Evolutionary conservation across 2,329 filamentous ascomycete genomes (phyloP).

Genomic region (Paecilomyces niveus): DNA sequence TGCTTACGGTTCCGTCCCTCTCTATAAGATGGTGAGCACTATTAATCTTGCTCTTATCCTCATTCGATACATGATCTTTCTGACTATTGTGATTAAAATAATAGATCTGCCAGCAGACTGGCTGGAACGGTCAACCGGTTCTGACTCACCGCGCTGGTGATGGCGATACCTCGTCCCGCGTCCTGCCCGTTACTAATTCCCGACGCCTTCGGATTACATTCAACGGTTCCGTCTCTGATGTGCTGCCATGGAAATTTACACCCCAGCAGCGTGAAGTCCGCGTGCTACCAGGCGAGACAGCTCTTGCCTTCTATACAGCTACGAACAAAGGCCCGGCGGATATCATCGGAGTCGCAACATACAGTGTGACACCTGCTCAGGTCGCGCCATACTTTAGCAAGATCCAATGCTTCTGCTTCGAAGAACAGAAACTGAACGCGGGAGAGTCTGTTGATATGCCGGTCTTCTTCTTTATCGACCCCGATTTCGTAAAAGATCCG

Average conservation of each 20-base stretch:
- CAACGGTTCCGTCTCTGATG: slow-evolving; percentile 88
- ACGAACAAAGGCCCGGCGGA: slow-evolving; percentile 85
- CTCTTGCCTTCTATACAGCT: slow-evolving; percentile 93
- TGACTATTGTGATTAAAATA: not conserved
- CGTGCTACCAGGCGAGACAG: slow-evolving; percentile 91
- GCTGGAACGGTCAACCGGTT: slow-evolving; percentile 89
- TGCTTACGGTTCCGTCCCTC: slow-evolving; percentile 58
- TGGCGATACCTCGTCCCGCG: slow-evolving; percentile 64
- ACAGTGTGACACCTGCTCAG: slow-evolving; percentile 92
- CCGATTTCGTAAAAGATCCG: slow-evolving; percentile 83
- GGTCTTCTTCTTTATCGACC: slow-evolving; percentile 98
- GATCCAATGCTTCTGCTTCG: slow-evolving; percentile 99
- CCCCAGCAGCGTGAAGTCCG: slow-evolving; percentile 96
- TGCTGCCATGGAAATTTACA: slow-evolving; percentile 93
- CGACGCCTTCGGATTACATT: slow-evolving; percentile 92
- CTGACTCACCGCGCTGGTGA: slow-evolving; percentile 65
- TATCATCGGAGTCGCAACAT: slow-evolving; percentile 96
- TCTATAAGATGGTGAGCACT: slow-evolving; percentile 57
- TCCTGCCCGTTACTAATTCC: slow-evolving; percentile 71
- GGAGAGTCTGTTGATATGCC: slow-evolving; percentile 99
- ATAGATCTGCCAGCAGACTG: slow-evolving; percentile 46
- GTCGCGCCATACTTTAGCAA: slow-evolving; percentile 98
- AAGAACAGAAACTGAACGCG: slow-evolving; percentile 88
- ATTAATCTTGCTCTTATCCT: not conserved
- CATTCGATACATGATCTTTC: slow-evolving; percentile 1